phyloP scores from a whole-genome alignment of 805 yeast genomes.

The Clavispora vitiphila region DNA sequence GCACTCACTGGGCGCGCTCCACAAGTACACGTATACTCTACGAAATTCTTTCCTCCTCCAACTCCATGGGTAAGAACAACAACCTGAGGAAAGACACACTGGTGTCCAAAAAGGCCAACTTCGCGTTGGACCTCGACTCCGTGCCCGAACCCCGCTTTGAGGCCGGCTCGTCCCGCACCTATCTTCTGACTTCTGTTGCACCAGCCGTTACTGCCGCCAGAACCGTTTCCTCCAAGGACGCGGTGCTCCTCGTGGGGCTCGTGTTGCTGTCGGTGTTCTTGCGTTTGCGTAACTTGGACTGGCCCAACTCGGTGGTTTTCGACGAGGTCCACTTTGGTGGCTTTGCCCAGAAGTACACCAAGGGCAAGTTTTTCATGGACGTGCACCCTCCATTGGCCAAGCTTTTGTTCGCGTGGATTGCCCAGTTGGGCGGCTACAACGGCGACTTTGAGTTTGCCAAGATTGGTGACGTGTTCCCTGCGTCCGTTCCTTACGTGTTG shows the following conservation, averaged over 20 bases:
- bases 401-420: slow-evolving; percentile 71
- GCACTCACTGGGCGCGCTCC: slow-evolving; percentile 1
- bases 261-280: slow-evolving; percentile 51
- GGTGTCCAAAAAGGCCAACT: not conserved
- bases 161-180: slow-evolving; percentile 52
- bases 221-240: slow-evolving; percentile 18
- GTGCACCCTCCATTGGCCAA: slow-evolving; percentile 79
- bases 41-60: not conserved
- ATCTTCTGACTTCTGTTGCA: slow-evolving; percentile 48
- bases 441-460: slow-evolving; percentile 65
- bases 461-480: slow-evolving; percentile 63
- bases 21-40: slow-evolving; percentile 1
- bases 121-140: slow-evolving; percentile 34
- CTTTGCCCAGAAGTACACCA: slow-evolving; percentile 79
- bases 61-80: slow-evolving; percentile 14
- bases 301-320: slow-evolving; percentile 81
- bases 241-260: slow-evolving; percentile 25
- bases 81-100: slow-evolving; percentile 6
- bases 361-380: slow-evolving; percentile 63
- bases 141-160: slow-evolving; percentile 30
- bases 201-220: slow-evolving; percentile 24
- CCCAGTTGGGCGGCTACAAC: slow-evolving; percentile 59
- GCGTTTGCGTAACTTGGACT: slow-evolving; percentile 55
- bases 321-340: slow-evolving; percentile 97
- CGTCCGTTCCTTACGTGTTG: slow-evolving; percentile 52